Evolutionary conservation across 2,329 filamentous ascomycete species (phyloP), one percentile per base, ranked within the genome.

Genomic region (Diaporthe helianthi): DNA sequence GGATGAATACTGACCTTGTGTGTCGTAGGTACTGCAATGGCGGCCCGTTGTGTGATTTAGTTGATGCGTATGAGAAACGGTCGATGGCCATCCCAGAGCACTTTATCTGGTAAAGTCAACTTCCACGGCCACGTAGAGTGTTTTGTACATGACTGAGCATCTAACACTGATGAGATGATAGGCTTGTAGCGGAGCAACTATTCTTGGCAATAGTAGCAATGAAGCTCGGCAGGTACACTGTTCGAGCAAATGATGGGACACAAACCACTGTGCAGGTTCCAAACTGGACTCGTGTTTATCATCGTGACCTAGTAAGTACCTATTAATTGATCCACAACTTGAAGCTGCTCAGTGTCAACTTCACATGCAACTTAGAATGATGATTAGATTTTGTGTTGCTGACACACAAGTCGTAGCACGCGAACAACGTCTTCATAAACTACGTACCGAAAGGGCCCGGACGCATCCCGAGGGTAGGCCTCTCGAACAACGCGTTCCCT

Each of bases 351-450:
- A 17, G 10, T 36, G n/a, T n/a, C n/a, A n/a, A n/a, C n/a, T n/a
- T n/a, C n/a, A n/a, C n/a, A n/a, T n/a, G n/a, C n/a, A n/a, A n/a
- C n/a, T n/a, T n/a, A n/a, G n/a, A n/a, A n/a, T n/a, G 13, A 8
- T 19, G 24, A 15, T 13, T 29, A 10, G 10, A 24, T 12, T 19
- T 15, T 24, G 9, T 7, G 22, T 33, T 19, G 2, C 58, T 63
- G 13, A 63, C 1, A 38, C 22, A 8, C 2, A 36, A 24, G 12
- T 15, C 26, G 22, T 29, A 63, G 58, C 29, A 33, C 9, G 6
- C 44, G 12, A 63, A 63, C 41, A 61, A 61, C n/a, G 44, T 49
- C 1, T 63, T 63, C 7, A 49, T 63, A 63, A 49, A 63, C n/a
- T 63, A 63, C 22, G 15, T 31, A 6, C 44, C 29, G 13, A 49